These are phyloP conservation scores for Botryosphaeria agaves DNA, from an alignment of 2,329 filamentous ascomycete species.

Conservation along the genomic window DNA sequence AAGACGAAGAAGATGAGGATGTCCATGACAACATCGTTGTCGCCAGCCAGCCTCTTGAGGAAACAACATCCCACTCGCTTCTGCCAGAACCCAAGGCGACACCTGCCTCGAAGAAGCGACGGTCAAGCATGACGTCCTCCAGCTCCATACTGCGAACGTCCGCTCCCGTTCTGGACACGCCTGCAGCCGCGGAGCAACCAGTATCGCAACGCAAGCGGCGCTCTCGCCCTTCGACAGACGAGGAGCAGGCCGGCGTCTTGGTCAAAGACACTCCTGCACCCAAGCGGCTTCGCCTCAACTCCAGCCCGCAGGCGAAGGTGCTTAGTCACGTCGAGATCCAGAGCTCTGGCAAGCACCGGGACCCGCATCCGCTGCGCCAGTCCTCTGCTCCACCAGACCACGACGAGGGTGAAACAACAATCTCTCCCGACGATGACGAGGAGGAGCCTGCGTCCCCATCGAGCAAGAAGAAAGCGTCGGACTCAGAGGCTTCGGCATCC, in stretches of 20 bases:
- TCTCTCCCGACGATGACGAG: too few relatives aligned
- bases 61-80: neutral
- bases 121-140: neutral
- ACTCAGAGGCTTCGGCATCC: too few relatives aligned
- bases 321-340: neutral
- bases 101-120: neutral
- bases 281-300: too few relatives aligned
- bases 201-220: neutral
- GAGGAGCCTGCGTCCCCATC: too few relatives aligned
- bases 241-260: too few relatives aligned
- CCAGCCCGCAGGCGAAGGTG: neutral
- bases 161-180: neutral
- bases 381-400: too few relatives aligned
- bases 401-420: too few relatives aligned
- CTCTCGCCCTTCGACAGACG: neutral
- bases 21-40: constrained; percentile 24
- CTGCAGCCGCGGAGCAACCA: too few relatives aligned
- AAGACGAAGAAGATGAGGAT: constrained; percentile 8
- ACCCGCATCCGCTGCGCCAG: too few relatives aligned
- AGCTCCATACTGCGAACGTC: neutral
- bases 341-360: too few relatives aligned
- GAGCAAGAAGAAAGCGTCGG: too few relatives aligned
- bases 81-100: neutral
- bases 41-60: constrained; percentile 8
- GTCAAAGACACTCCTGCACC: neutral